Conservation (phyloP, 306 rosid genomes). For the Mucuna pruriens region DNA sequence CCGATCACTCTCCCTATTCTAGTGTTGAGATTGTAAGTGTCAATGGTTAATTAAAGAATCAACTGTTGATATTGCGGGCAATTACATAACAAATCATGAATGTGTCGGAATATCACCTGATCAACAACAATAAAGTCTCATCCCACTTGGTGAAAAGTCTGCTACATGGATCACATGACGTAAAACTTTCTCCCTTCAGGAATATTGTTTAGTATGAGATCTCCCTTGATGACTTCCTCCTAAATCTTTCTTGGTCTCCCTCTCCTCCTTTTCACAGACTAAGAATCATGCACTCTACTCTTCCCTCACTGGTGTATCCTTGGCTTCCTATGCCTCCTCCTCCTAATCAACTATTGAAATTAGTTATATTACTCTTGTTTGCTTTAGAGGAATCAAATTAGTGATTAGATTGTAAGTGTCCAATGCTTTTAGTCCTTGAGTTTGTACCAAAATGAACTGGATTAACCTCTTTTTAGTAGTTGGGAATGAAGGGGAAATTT, state of each 20-base stretch:
- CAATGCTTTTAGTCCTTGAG: background rate
- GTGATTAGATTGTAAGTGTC: background rate
- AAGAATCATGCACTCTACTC: too few relatives aligned
- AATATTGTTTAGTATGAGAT: too few relatives aligned
- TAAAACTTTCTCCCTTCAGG: too few relatives aligned
- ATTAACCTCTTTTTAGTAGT: background rate
- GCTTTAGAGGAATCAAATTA: too few relatives aligned
- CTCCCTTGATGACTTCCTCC: too few relatives aligned
- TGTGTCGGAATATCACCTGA: background rate
- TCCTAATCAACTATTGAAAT: background rate
- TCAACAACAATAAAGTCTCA: too few relatives aligned
- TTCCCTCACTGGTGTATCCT: too few relatives aligned
- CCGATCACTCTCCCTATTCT: background rate
- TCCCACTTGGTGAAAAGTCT: too few relatives aligned
- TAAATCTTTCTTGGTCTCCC: too few relatives aligned
- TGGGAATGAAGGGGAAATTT: background rate
- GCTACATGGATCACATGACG: too few relatives aligned
- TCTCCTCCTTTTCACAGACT: too few relatives aligned
- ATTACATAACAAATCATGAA: background rate
- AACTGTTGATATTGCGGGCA: background rate
- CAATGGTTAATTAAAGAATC: background rate
- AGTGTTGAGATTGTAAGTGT: background rate
- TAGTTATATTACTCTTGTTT: background rate
- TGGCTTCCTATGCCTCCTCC: too few relatives aligned
- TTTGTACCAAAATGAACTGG: background rate